Conservation (phyloP, 129 eudicot species). For the Centaurea solstitialis region DNA sequence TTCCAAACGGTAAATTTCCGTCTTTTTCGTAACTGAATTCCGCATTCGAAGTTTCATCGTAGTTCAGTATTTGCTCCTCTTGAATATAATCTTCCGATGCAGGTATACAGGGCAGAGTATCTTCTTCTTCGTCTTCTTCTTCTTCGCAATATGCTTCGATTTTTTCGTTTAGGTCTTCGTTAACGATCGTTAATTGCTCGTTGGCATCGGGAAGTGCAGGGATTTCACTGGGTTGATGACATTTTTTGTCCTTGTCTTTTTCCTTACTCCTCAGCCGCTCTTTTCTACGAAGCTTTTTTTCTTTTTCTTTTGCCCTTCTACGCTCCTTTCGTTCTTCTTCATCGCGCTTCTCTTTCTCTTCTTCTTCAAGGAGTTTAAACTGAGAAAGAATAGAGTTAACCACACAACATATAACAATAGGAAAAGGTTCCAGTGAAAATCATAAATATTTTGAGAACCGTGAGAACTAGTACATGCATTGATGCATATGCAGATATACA, state of each 20-base stretch:
- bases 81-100: conserved; percentile 45
- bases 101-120: conserved; percentile 35
- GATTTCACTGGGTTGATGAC: conserved; percentile 35
- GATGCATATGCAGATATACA: background rate
- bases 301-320: conserved; percentile 75
- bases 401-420: background rate
- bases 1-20: conserved; percentile 33
- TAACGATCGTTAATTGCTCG: conserved; percentile 32
- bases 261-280: conserved; percentile 84
- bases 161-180: conserved; percentile 37
- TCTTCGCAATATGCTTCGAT: conserved; percentile 41
- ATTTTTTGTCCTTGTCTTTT: conserved; percentile 59
- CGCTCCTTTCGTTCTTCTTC: conserved; percentile 95
- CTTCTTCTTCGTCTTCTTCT: conserved; percentile 60
- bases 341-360: conserved; percentile 91
- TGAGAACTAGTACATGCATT: background rate
- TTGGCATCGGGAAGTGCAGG: conserved; percentile 18
- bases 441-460: background rate
- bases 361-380: conserved; percentile 97
- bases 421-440: background rate
- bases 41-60: conserved; percentile 39
- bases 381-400: conserved; percentile 30
- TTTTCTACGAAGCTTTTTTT: conserved; percentile 87
- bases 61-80: conserved; percentile 28
- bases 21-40: conserved; percentile 45